Evolutionary conservation across 1,284 basidiomycete species (phyloP).

Genomic region (Pseudozyma pruni): DNA sequence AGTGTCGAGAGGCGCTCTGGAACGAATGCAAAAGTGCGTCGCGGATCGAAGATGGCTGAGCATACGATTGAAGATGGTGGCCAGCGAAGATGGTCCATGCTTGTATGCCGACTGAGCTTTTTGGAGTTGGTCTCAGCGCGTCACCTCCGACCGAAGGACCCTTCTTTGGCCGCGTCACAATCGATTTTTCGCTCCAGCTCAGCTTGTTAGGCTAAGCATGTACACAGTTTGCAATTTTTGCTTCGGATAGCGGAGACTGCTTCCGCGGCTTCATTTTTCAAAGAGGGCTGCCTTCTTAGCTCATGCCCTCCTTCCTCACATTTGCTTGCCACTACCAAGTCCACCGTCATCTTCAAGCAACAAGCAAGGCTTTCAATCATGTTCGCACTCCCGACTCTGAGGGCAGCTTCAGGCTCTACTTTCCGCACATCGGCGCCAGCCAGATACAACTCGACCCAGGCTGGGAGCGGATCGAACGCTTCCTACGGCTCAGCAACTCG

Average conservation of each 20-base stretch:
- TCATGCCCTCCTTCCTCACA: neutral
- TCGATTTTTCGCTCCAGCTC: conserved; percentile 1
- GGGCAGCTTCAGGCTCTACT: neutral
- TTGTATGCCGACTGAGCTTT: conserved; percentile 3
- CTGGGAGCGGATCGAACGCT: conserved; percentile 14
- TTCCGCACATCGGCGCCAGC: conserved; percentile 6
- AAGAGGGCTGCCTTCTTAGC: too few species aligned
- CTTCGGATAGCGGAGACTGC: too few species aligned
- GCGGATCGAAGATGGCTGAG: too few species aligned
- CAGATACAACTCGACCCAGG: conserved; percentile 34
- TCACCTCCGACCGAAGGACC: neutral
- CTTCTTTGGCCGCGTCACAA: conserved; percentile 1
- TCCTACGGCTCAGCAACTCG: conserved; percentile 32
- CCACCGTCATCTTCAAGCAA: conserved; percentile 2
- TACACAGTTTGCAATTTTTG: neutral
- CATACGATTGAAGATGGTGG: neutral
- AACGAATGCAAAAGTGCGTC: too few species aligned
- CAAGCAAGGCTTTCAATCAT: conserved; percentile 1
- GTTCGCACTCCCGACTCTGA: conserved; percentile 17
- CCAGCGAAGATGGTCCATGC: conserved; percentile 28
- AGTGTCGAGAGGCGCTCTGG: neutral
- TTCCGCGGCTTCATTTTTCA: too few species aligned
- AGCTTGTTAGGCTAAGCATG: conserved; percentile 1
- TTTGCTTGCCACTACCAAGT: conserved; percentile 1
- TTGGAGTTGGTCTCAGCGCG: neutral